A percentile compares a stretch with the other conserved stretches of the same genome.
phyloP scores from a whole-genome alignment of 305 asterid species.

The Fraxinus baroniana region DNA sequence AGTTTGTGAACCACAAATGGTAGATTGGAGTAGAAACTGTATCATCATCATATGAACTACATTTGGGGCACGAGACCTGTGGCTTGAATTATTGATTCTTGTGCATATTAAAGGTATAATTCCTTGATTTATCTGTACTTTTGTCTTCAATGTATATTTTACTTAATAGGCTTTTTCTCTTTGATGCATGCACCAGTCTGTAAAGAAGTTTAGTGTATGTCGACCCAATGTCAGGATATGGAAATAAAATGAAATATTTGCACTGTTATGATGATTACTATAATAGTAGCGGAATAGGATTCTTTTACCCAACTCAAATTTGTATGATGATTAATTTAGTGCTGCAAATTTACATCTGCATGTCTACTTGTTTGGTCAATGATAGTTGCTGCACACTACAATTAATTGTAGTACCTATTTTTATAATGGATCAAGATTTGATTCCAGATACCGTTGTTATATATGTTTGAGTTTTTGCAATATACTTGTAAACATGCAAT shows the following conservation, averaged over 20 bases:
- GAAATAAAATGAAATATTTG: not conserved
- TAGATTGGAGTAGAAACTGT: conserved; percentile 11
- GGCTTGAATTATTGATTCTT: conserved; percentile 4
- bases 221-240: not conserved
- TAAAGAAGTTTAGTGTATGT: not conserved
- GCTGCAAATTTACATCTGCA: not conserved
- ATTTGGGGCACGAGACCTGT: not conserved
- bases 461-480: not conserved
- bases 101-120: conserved; percentile 16
- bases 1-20: conserved; percentile 12
- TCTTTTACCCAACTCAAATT: not conserved
- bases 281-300: not conserved
- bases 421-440: not conserved
- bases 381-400: not conserved
- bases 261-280: not conserved
- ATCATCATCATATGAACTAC: not conserved
- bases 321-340: not conserved
- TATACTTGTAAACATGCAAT: not conserved
- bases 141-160: not conserved
- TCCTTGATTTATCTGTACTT: not conserved
- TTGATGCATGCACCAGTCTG: conserved; percentile 13
- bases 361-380: not conserved
- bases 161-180: not conserved
- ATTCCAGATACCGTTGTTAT: not conserved
- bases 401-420: not conserved